Evolutionary conservation across 2,329 filamentous ascomycete species (phyloP).

Genomic region (Penicillium sp.): DNA sequence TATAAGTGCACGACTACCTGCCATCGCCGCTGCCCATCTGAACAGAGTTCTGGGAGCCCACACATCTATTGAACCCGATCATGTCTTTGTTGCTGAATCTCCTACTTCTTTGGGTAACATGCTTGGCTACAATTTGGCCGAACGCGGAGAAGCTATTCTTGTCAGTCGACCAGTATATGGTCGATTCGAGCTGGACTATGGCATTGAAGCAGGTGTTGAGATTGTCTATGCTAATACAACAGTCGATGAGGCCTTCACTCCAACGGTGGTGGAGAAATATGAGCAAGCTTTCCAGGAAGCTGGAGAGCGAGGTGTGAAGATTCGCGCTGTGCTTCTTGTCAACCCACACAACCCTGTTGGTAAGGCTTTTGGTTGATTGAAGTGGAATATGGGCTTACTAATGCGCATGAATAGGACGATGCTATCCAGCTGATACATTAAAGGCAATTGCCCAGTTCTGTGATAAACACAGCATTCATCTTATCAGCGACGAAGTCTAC

Average conservation of each 20-base stretch:
- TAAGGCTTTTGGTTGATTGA: conserved; percentile 13
- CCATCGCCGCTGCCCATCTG: conserved; percentile 43
- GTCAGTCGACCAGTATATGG: conserved; percentile 50
- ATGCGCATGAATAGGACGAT: conserved; percentile 32
- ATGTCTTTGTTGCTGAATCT: conserved; percentile 45
- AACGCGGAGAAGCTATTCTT: conserved; percentile 49
- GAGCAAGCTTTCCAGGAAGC: conserved; percentile 39
- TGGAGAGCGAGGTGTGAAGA: conserved; percentile 29
- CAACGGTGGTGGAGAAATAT: conserved; percentile 35
- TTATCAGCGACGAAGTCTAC: conserved; percentile 61
- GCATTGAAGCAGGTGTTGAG: conserved; percentile 43
- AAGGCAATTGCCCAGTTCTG: conserved; percentile 52
- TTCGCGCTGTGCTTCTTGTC: conserved; percentile 45
- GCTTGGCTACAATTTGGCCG: conserved; percentile 45
- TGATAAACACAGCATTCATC: conserved; percentile 50
- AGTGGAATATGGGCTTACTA: not conserved
- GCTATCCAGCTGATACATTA: conserved; percentile 47
- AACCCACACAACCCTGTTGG: conserved; percentile 50
- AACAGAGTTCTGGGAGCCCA: conserved; percentile 44
- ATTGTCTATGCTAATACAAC: conserved; percentile 42
- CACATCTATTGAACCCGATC: conserved; percentile 32
- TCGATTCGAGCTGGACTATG: conserved; percentile 52
- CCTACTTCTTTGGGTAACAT: conserved; percentile 46
- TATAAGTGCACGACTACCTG: conserved; percentile 41
- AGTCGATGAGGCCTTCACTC: conserved; percentile 40